phyloP scores from a whole-genome alignment of 2,329 filamentous ascomycete genomes.

The Fusarium brachygibbosum region DNA sequence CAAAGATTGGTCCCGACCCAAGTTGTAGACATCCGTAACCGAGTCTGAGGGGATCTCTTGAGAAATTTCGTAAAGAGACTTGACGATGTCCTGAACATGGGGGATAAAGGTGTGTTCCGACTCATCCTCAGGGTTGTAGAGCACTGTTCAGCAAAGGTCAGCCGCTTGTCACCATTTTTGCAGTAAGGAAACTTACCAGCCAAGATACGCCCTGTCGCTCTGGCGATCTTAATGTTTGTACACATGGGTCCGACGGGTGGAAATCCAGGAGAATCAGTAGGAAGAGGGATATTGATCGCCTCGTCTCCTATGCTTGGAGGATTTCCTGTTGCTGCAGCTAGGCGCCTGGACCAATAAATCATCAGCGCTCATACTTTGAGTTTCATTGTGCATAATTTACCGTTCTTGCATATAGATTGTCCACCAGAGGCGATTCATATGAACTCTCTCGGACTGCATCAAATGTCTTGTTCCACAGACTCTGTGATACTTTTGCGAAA shows the following conservation, averaged over 20 bases:
- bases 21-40: conserved; percentile 42
- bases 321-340: conserved; percentile 47
- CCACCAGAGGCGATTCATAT: conserved; percentile 50
- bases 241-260: conserved; percentile 48
- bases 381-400: conserved; percentile 4
- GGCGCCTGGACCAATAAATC: conserved; percentile 16
- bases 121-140: conserved; percentile 51
- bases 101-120: conserved; percentile 51
- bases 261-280: conserved; percentile 49
- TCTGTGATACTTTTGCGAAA: conserved; percentile 50
- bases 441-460: conserved; percentile 47
- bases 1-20: conserved; percentile 48
- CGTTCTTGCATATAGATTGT: conserved; percentile 52
- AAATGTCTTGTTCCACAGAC: conserved; percentile 46
- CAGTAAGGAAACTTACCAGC: conserved; percentile 20
- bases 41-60: conserved; percentile 48
- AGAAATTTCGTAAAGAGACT: conserved; percentile 46
- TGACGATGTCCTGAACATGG: conserved; percentile 52
- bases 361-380: not conserved
- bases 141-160: conserved; percentile 22
- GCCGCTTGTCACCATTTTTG: accelerated
- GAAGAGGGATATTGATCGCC: conserved; percentile 46
- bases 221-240: conserved; percentile 49
- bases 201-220: conserved; percentile 47
- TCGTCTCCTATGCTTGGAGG: conserved; percentile 46